Evolutionary conservation across 2,329 filamentous ascomycete genomes (phyloP), one percentile per base, ranked within the genome.

Genomic region (Colletotrichum cereale): DNA sequence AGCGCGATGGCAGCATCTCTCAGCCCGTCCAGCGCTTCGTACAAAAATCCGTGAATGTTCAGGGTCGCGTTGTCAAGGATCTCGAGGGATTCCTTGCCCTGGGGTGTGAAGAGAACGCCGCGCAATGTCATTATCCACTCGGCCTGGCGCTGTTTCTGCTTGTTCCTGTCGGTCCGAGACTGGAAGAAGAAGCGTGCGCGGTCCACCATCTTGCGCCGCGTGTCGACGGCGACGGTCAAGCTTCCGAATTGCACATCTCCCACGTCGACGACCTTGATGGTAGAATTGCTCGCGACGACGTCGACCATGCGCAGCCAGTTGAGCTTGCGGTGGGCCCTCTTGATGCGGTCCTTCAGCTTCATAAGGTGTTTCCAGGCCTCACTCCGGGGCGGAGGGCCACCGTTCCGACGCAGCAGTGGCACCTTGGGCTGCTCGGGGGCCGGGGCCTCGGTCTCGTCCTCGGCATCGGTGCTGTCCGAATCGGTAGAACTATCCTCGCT

Each of bases 71-170:
- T 93, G 80, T 99, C 97, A 75, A 99, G 84, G 2, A 99, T 84
- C 80, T 99, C 96, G 67, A 94, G 90, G 1, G 95, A 92, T 69
- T 98, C 95, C 66, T 88, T 88, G 42, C 94, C 95, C 68, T 97
- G 91, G 1, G 94, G 90, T 0, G 94, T 97, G 77, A 99, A 97
- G 8, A 98, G 86, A 57, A 98, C 88, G 80, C 95, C 98, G 72
- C 94, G 90, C 62, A 96, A 82, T 10, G 92, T 92, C 76, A 97
- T 88, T 74, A 97, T 96, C 96, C 97, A 99, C 84, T 99, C 97
- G 2, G 95, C 96, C 48, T 96, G 95, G 57, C 89, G 79, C 63
- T 81, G 87, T 76, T 92, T 90, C 61, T 90, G 78, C 18, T 80
- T 82, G 40, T 81, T 80, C 53, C 86, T 86, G 74, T 89, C 86